Evolutionary conservation across 2,329 filamentous ascomycete genomes (phyloP).

Genomic region (Alternaria sp.): DNA sequence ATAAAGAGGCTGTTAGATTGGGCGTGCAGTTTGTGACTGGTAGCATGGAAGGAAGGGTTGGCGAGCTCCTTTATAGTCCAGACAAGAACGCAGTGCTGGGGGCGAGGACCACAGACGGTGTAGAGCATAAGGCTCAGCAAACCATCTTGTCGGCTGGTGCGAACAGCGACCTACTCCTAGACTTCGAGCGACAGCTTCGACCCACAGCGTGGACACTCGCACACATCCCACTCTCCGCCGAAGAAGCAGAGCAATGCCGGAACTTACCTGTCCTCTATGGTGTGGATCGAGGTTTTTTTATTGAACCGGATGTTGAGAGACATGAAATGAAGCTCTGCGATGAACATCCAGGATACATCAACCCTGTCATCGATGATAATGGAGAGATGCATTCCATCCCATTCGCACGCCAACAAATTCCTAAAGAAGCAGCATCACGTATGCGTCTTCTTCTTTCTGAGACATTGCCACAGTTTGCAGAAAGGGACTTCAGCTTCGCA

Average conservation of each 20-base stretch:
- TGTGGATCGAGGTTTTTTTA: constrained; percentile 61
- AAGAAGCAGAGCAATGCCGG: constrained; percentile 58
- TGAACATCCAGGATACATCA: constrained; percentile 66
- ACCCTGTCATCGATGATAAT: constrained; percentile 46
- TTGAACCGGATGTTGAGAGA: constrained; percentile 58
- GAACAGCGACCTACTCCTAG: constrained; percentile 57
- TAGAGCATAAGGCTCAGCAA: constrained; percentile 53
- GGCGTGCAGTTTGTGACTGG: constrained; percentile 61
- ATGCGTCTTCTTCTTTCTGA: constrained; percentile 60
- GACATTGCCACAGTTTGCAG: constrained; percentile 63
- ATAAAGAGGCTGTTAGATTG: constrained; percentile 55
- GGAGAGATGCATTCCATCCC: constrained; percentile 50
- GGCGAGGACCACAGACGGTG: constrained; percentile 55
- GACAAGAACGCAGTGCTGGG: constrained; percentile 53
- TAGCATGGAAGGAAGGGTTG: constrained; percentile 49
- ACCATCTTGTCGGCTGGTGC: constrained; percentile 62
- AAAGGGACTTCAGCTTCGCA: constrained; percentile 60
- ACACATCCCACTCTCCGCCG: constrained; percentile 59
- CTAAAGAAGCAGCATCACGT: constrained; percentile 57
- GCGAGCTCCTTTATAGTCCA: constrained; percentile 45
- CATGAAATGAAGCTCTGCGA: constrained; percentile 63
- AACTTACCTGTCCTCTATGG: constrained; percentile 61
- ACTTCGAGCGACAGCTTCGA: constrained; percentile 63
- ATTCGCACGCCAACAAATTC: constrained; percentile 57
- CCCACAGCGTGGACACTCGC: constrained; percentile 64